Conservation (phyloP, 768 basidiomycete genomes). For the Hydnum rufescens region DNA sequence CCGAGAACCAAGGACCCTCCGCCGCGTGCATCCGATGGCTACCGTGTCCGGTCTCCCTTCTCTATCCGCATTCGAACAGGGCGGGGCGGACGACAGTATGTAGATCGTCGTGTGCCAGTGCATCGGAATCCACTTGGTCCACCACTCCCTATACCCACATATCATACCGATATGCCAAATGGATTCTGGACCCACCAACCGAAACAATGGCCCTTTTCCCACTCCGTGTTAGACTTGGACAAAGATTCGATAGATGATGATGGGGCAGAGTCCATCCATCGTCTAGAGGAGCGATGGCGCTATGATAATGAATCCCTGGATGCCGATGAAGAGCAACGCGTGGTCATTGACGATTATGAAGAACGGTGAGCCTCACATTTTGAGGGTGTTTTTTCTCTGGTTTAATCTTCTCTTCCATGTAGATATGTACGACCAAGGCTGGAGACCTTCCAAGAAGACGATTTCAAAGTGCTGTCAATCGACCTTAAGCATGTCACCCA, state of each 20-base stretch:
- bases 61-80: constrained; percentile 55
- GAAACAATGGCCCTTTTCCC: constrained; percentile 1
- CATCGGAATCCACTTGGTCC: constrained; percentile 6
- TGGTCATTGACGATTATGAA: constrained; percentile 23
- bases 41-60: neutral
- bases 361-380: constrained; percentile 7
- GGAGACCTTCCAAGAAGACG: neutral
- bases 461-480: neutral
- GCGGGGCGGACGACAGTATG: constrained; percentile 55
- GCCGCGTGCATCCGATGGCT: constrained; percentile 18
- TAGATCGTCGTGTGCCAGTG: constrained; percentile 40
- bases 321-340: constrained; percentile 16
- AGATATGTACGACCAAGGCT: neutral
- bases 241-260: constrained; percentile 7
- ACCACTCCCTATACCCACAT: constrained; percentile 2
- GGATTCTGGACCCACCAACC: neutral
- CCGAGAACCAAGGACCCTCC: constrained; percentile 14
- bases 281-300: constrained; percentile 19
- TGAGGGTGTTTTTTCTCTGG: neutral
- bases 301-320: constrained; percentile 20
- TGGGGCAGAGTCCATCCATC: constrained; percentile 11
- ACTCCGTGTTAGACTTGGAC: neutral
- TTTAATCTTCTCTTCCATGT: neutral
- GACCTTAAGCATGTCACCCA: neutral
- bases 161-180: constrained; percentile 11